phyloP scores from a whole-genome alignment of 805 yeast genomes.

The Starmerella stigmatis region DNA sequence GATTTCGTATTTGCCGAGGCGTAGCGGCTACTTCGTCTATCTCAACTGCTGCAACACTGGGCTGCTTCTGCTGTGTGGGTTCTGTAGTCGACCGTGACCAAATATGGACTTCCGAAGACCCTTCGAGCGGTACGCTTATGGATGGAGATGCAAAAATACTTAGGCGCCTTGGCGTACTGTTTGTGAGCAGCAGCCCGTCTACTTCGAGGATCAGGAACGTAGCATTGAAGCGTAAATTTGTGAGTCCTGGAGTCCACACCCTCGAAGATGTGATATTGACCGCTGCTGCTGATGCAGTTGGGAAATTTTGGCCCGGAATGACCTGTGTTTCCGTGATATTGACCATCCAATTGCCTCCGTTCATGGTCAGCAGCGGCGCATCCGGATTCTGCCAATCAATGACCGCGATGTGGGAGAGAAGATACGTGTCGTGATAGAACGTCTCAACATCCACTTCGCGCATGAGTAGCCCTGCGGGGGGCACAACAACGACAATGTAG shows the following conservation, averaged over 20 bases:
- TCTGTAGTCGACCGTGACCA: no score
- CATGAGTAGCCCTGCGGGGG: conserved; percentile 11
- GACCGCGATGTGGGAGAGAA: conserved; percentile 22
- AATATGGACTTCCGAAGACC: not conserved
- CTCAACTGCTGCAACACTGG: no score
- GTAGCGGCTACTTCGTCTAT: no score
- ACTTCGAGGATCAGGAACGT: conserved; percentile 9
- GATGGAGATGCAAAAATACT: conserved; percentile 10
- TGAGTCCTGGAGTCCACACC: conserved; percentile 16
- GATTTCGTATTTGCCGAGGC: not conserved
- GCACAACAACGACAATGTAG: conserved; percentile 17
- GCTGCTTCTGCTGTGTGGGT: no score
- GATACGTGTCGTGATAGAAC: conserved; percentile 18
- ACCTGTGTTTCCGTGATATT: not conserved
- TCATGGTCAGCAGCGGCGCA: conserved; percentile 3
- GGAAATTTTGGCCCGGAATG: conserved; percentile 10
- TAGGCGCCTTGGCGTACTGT: not conserved
- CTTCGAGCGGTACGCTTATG: not conserved
- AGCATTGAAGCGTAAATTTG: conserved; percentile 7
- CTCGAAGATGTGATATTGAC: not conserved
- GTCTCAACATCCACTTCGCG: conserved; percentile 10
- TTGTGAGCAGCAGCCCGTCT: conserved; percentile 4
- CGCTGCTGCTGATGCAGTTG: not conserved
- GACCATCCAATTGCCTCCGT: conserved; percentile 11
- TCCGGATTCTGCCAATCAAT: not conserved